These are phyloP conservation scores for Arthromyces matolae DNA, from an alignment of 768 basidiomycete genomes.

Conservation along the genomic window DNA sequence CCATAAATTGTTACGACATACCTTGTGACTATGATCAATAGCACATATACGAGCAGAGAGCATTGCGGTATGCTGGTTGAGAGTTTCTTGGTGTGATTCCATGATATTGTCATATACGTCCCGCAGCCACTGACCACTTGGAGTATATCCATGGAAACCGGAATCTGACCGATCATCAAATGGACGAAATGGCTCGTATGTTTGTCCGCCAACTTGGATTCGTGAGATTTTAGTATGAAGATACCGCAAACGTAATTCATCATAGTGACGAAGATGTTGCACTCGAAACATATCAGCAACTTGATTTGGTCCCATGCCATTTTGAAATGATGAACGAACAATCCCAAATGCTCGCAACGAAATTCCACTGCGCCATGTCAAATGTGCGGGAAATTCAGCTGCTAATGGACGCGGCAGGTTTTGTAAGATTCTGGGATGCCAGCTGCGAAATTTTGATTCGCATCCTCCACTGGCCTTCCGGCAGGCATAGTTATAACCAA, in stretches of 20 bases:
- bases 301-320: conserved; percentile 22
- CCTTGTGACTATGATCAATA: no score
- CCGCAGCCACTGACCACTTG: conserved; percentile 15
- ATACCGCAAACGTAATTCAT: conserved; percentile 9
- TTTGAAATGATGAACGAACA: conserved; percentile 16
- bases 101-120: conserved; percentile 22
- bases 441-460: no score
- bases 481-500: no score
- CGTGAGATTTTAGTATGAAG: conserved; percentile 1
- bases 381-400: no score
- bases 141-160: conserved; percentile 21
- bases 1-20: neutral
- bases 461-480: no score
- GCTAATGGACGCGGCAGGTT: no score
- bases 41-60: conserved; percentile 11
- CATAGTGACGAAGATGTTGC: conserved; percentile 17
- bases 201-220: neutral
- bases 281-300: no score
- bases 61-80: no score
- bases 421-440: no score
- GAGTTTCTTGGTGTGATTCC: conserved; percentile 16
- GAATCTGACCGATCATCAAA: neutral
- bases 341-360: conserved; percentile 14
- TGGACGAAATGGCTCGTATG: conserved; percentile 2
- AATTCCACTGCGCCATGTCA: no score